Percentiles rank a stretch among this genome's conserved stretches.
phyloP scores from a whole-genome alignment of 2,329 filamentous ascomycete species.

The Fusarium sp. region DNA sequence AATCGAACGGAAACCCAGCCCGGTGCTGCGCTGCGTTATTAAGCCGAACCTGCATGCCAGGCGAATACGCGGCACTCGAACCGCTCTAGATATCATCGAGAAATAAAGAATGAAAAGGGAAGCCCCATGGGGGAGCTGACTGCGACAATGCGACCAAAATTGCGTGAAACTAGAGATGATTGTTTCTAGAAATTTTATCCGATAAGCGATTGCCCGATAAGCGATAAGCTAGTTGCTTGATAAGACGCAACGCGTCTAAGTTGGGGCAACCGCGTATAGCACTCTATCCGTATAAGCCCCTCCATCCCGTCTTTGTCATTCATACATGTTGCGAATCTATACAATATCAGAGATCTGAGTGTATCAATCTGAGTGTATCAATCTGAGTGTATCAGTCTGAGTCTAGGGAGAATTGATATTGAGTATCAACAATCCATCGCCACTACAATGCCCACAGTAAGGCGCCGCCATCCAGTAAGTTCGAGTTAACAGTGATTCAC shows the following conservation, averaged over 20 bases:
- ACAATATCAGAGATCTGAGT: background rate
- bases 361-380: background rate
- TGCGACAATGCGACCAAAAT: conserved; percentile 24
- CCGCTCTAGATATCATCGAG: conserved; percentile 54
- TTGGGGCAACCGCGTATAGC: conserved; percentile 31
- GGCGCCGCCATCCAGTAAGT: conserved; percentile 52
- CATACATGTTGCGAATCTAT: background rate
- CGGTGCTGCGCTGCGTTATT: conserved; percentile 42
- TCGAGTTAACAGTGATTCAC: conserved; percentile 26
- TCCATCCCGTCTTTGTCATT: conserved; percentile 15
- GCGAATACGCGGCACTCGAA: conserved; percentile 51
- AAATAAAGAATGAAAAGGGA: conserved; percentile 16
- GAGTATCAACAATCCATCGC: background rate
- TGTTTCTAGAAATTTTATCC: conserved; percentile 42
- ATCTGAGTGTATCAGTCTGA: background rate
- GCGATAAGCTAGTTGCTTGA: conserved; percentile 25
- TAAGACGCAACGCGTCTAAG: conserved; percentile 30
- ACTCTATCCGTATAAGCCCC: conserved; percentile 3
- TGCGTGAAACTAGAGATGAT: conserved; percentile 1
- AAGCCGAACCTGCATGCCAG: conserved; percentile 52
- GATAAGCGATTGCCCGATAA: conserved; percentile 48
- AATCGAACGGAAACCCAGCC: conserved; percentile 19
- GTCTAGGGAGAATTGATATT: background rate
- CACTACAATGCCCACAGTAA: conserved; percentile 50
- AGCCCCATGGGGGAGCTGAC: conserved; percentile 17